Evolutionary conservation across 371 early-diverging fungal genomes (phyloP), one percentile per base, ranked within the genome.

Genomic region (Rhizomucor pusillus): DNA sequence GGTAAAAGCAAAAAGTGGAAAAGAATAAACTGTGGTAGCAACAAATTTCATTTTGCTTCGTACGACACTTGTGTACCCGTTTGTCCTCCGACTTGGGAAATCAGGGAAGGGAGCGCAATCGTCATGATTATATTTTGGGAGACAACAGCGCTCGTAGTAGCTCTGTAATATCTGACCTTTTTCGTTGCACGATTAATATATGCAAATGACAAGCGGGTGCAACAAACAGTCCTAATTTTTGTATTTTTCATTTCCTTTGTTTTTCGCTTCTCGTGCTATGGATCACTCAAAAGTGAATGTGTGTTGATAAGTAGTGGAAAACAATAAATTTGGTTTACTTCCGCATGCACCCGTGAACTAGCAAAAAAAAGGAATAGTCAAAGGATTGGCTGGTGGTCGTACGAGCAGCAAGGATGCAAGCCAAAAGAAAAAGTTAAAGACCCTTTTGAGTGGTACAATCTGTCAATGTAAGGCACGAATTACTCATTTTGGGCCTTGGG

Each of bases 11-110:
- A 46, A 16, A 33, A 25, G 47, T 20, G 41, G 16, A 14, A 46
- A 41, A 18, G 47, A 39, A 41, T 16, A 47, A 35, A 19, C 24
- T 20, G 24, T 20, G 33, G 34, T 19, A 24, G 44, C 22, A 45
- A 14, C 36, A 35, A 37, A 50, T 52, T 55, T 55, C 55, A 55
- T 55, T 55, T 47, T 18, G 41, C 48, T 55, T 55, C 55, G 55
- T 55, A 47, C 55, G 25, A 55, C 55, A 14, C 29, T 55, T 47
- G 55, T 55, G 55, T 55, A 5, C 41, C 41, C n/a, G n/a, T n/a
- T 16, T 16, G 5, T 3, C 16, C 41, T 29, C 29, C 29, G 29
- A 41, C 14, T 5, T 4, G 14, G 12, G 19, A 16, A 41, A 41
- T 41, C 19, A 41, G 11, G 19, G 19, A 41, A 14, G 19, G 19